These are phyloP conservation scores for Fusarium praegraminearum DNA, from an alignment of 2,329 filamentous ascomycete genomes.

Conservation along the genomic window DNA sequence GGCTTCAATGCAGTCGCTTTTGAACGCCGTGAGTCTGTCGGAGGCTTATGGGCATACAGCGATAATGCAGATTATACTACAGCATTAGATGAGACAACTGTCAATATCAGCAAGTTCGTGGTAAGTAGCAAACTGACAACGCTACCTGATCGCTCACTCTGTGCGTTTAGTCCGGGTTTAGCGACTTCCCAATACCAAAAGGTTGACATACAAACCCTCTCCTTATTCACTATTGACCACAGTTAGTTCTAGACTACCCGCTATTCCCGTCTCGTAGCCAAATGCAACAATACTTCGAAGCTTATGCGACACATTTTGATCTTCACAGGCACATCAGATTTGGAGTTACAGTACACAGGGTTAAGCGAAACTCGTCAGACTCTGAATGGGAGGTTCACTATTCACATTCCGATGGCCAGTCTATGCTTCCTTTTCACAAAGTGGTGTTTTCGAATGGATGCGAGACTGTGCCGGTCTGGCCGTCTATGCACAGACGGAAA, in stretches of 20 bases:
- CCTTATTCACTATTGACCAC: neutral
- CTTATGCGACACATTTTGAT: neutral
- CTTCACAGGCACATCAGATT: neutral
- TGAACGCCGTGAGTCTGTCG: neutral
- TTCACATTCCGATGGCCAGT: neutral
- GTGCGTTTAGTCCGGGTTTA: neutral
- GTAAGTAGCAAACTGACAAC: neutral
- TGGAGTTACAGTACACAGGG: neutral
- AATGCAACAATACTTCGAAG: neutral
- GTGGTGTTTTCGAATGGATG: neutral
- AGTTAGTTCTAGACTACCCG: neutral
- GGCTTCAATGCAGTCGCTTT: neutral
- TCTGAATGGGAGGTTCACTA: neutral
- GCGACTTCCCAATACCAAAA: neutral
- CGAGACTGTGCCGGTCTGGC: neutral
- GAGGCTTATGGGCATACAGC: neutral
- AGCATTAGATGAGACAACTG: neutral
- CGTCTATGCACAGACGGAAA: neutral
- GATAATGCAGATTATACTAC: neutral
- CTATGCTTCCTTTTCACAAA: neutral
- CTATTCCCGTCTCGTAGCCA: neutral
- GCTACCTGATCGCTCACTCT: neutral
- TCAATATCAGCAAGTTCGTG: neutral
- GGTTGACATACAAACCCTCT: neutral
- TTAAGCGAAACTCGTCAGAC: neutral